Conservation (phyloP, 495 filamentous ascomycete species). For the Aspergillus coremiiformis region DNA sequence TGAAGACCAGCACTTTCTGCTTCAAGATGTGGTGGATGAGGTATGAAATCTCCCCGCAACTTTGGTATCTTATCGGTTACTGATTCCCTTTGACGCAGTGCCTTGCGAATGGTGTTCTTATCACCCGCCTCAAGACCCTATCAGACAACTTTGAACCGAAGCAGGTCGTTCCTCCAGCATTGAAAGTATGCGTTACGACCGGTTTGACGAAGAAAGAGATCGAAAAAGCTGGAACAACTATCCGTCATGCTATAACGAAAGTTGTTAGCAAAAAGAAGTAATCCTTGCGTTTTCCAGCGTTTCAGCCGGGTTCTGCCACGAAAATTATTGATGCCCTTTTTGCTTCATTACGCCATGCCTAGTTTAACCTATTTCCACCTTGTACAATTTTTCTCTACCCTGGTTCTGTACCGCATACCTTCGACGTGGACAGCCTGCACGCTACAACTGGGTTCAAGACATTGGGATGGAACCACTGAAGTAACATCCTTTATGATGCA, state of each 20-base stretch:
- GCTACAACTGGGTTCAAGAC: background rate
- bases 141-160: slow-evolving; percentile 57
- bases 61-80: background rate
- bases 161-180: slow-evolving; percentile 60
- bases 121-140: slow-evolving; percentile 74
- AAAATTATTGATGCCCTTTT: slow-evolving; percentile 12
- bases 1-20: slow-evolving; percentile 73
- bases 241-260: slow-evolving; percentile 92
- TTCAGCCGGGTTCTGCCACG: slow-evolving; percentile 7
- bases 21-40: slow-evolving; percentile 93
- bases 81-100: slow-evolving; percentile 37
- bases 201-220: slow-evolving; percentile 89
- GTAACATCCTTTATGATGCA: background rate
- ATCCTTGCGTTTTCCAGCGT: slow-evolving; percentile 4
- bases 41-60: slow-evolving; percentile 38
- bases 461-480: background rate
- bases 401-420: background rate
- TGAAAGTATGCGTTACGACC: slow-evolving; percentile 85
- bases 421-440: background rate
- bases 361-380: background rate
- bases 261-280: slow-evolving; percentile 55
- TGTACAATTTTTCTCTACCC: background rate
- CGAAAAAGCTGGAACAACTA: slow-evolving; percentile 80
- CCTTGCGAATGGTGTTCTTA: slow-evolving; percentile 77
- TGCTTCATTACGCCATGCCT: background rate